Evolutionary conservation across 2,329 filamentous ascomycete genomes (phyloP), one percentile per base, ranked within the genome.

Genomic region (Apiospora marii): DNA sequence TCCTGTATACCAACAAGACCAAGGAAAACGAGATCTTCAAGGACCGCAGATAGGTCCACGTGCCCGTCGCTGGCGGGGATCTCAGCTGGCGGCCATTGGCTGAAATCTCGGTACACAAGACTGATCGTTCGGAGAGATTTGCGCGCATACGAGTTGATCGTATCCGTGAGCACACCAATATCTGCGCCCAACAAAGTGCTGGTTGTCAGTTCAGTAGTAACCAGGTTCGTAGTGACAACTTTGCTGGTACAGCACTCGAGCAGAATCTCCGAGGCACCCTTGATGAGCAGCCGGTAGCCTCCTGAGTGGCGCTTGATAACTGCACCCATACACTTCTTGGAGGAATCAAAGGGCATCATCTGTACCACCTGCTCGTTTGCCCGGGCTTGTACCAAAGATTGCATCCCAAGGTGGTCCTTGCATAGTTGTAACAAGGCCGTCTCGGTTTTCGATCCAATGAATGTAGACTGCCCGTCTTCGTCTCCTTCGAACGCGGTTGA

Each of bases 1-100:
- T 94, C 92, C 79, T 94, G 92, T 78, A 94, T 94, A 76, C 92
- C 92, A 68, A 93, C 91, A 53, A 94, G 85, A 24, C 91, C 90
- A 75, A 94, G 83, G 84, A 94, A 93, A 5, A 88, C 91, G 89
- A 96, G 94, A 71, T 93, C 87, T 70, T 88, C 87, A 81, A 94
- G 93, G 2, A 95, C 81, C 53, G 91, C 88, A 73, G 87, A 84
- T 74, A 88, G 85, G 72, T 89, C 86, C 19, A 89, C 78, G 73
- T 95, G 93, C 5, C 91, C 85, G 24, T 89, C 91, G 72, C 90
- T 85, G 30, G 83, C 85, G 8, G 78, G 76, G 4, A 93, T 91
- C 73, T 92, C 91, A 75, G 92, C 89, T 44, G 87, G 92, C 41
- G 92, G 92, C 92, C 92, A 94, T 73, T 84, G 86, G 51, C 91